Percentiles rank a stretch among this genome's conserved stretches.
phyloP scores from a whole-genome alignment of 345 rosid species.

The Dipteronia sinensis region DNA sequence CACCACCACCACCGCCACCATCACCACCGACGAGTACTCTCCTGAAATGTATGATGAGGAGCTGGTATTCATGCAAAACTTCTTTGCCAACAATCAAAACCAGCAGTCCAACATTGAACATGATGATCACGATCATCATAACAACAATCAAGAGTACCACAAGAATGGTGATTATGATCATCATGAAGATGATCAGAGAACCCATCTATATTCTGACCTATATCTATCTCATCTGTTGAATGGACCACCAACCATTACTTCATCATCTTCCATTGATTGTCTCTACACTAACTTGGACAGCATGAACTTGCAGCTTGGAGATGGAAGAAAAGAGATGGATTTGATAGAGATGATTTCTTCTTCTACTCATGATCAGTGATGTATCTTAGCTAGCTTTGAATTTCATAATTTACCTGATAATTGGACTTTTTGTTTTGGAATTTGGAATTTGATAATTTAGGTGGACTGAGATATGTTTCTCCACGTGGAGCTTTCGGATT shows the following conservation, averaged over 20 bases:
- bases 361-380: constrained; percentile 42
- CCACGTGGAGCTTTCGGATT: too few relatives aligned
- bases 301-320: constrained; percentile 24
- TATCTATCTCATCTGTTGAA: constrained; percentile 62
- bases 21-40: neutral
- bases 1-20: neutral
- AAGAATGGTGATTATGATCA: neutral
- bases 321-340: constrained; percentile 74
- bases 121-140: neutral
- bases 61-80: constrained; percentile 60
- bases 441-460: too few relatives aligned
- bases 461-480: too few relatives aligned
- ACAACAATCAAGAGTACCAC: neutral
- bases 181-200: neutral
- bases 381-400: neutral
- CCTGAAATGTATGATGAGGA: constrained; percentile 61
- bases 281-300: constrained; percentile 21
- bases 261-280: constrained; percentile 20
- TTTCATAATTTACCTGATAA: too few relatives aligned
- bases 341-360: constrained; percentile 92
- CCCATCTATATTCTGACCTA: constrained; percentile 58
- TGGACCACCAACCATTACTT: constrained; percentile 40
- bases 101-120: constrained; percentile 20
- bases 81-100: constrained; percentile 43
- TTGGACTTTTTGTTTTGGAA: too few relatives aligned